Evolutionary conservation across 2,329 filamentous ascomycete genomes (phyloP).

Genomic region (Penicillium vulpinum): DNA sequence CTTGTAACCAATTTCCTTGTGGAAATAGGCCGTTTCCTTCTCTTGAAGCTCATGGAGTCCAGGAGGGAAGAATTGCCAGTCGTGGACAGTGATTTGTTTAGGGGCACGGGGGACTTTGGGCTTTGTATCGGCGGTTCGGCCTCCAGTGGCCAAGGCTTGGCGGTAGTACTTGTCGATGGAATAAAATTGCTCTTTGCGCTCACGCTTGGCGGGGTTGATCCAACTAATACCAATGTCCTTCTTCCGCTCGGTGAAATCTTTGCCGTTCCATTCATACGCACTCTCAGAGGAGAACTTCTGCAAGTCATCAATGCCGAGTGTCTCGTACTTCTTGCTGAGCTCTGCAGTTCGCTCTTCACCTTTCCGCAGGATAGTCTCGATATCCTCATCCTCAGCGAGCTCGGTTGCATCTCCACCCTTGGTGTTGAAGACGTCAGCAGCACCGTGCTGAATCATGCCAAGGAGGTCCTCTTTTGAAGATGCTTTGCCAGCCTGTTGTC

Average conservation of each 20-base stretch:
- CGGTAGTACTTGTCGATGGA: conserved; percentile 99
- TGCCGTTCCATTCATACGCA: conserved; percentile 98
- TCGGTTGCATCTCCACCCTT: conserved; percentile 64
- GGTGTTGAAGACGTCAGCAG: conserved; percentile 85
- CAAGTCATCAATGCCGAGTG: conserved; percentile 91
- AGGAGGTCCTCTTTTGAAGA: conserved; percentile 95
- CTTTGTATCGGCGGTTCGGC: conserved; percentile 77
- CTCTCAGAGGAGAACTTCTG: conserved; percentile 98
- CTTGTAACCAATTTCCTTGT: conserved; percentile 96
- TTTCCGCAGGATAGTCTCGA: conserved; percentile 80
- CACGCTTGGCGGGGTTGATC: conserved; percentile 98
- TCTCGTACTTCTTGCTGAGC: conserved; percentile 92
- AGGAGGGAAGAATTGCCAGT: conserved; percentile 95
- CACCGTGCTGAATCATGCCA: conserved; percentile 98
- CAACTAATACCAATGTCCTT: conserved; percentile 90
- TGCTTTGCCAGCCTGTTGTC: conserved; percentile 84
- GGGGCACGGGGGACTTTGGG: conserved; percentile 94
- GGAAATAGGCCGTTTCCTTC: conserved; percentile 90
- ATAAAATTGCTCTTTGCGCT: conserved; percentile 96
- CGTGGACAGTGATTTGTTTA: conserved; percentile 87
- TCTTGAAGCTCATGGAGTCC: conserved; percentile 87
- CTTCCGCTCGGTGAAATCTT: conserved; percentile 89
- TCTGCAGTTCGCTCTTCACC: conserved; percentile 88
- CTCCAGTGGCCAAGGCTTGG: conserved; percentile 79
- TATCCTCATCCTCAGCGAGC: conserved; percentile 75